phyloP scores from a whole-genome alignment of 805 yeast species.

The Yamadazyma takamatsuzukensis region DNA sequence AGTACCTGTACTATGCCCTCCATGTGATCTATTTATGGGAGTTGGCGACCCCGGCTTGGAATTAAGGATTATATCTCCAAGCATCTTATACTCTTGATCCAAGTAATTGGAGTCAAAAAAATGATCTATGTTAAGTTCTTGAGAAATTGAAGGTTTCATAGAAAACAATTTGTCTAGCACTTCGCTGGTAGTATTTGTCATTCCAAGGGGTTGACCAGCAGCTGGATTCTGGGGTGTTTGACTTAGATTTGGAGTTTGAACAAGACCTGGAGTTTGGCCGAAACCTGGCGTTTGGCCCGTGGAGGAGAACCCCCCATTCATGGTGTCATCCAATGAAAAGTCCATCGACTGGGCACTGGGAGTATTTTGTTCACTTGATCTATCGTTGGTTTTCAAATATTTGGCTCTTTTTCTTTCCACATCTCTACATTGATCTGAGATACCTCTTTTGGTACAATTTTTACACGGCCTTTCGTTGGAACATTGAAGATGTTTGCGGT shows the following conservation, averaged over 20 bases:
- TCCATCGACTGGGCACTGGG: too few relatives aligned
- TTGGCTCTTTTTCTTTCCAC: conserved; percentile 52
- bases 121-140: conserved; percentile 6
- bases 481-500: conserved; percentile 70
- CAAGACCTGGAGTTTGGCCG: too few relatives aligned
- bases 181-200: conserved; percentile 27
- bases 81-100: conserved; percentile 49
- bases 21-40: not conserved
- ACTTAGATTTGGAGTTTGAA: too few relatives aligned
- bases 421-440: conserved; percentile 55
- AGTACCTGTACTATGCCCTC: conserved; percentile 2
- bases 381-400: conserved; percentile 20
- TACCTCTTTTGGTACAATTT: conserved; percentile 62
- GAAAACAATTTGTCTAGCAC: conserved; percentile 22
- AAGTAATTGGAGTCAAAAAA: conserved; percentile 42
- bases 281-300: too few relatives aligned
- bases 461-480: conserved; percentile 66
- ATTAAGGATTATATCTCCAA: conserved; percentile 44
- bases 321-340: not conserved
- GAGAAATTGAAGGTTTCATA: conserved; percentile 11
- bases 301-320: too few relatives aligned
- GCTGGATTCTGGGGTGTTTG: too few relatives aligned
- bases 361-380: too few relatives aligned
- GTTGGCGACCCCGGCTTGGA: conserved; percentile 39
- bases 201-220: conserved; percentile 1